phyloP scores from a whole-genome alignment of 352 stramenopile species.

The Vaucheria bursata region DNA sequence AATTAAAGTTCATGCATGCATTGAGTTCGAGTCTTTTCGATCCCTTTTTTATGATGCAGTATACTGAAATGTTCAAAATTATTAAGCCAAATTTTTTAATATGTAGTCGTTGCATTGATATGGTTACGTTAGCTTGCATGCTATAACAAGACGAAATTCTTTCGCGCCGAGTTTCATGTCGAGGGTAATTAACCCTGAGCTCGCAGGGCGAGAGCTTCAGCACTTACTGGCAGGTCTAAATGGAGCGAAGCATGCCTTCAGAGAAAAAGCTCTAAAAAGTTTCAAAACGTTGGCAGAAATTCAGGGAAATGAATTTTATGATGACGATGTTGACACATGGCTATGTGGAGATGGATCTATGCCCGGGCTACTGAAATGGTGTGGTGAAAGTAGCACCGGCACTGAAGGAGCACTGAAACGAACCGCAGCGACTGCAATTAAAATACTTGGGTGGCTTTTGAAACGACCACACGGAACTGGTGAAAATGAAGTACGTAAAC shows the following conservation, averaged over 20 bases:
- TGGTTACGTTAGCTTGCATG: no score
- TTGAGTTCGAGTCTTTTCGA: no score
- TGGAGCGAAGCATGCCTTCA: background rate
- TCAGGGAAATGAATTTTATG: constrained; percentile 45
- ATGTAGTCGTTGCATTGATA: no score
- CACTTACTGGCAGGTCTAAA: background rate
- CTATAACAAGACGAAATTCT: no score
- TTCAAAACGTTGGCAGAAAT: constrained; percentile 41
- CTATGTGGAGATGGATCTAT: constrained; percentile 32
- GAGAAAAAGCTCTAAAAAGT: constrained; percentile 28
- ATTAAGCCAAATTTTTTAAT: no score
- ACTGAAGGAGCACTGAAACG: constrained; percentile 42
- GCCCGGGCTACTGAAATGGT: constrained; percentile 32
- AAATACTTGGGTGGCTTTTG: constrained; percentile 41
- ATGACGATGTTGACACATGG: constrained; percentile 40
- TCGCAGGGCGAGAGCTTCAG: background rate
- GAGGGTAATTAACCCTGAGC: background rate
- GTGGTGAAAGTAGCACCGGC: constrained; percentile 38
- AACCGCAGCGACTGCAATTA: constrained; percentile 38
- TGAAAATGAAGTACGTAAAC: background rate
- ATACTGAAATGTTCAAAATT: no score
- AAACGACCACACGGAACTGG: background rate
- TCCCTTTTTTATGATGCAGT: no score
- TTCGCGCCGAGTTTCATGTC: no score
- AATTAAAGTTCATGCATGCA: no score